phyloP scores from a whole-genome alignment of 768 basidiomycete genomes.

The Trametes meyenii region DNA sequence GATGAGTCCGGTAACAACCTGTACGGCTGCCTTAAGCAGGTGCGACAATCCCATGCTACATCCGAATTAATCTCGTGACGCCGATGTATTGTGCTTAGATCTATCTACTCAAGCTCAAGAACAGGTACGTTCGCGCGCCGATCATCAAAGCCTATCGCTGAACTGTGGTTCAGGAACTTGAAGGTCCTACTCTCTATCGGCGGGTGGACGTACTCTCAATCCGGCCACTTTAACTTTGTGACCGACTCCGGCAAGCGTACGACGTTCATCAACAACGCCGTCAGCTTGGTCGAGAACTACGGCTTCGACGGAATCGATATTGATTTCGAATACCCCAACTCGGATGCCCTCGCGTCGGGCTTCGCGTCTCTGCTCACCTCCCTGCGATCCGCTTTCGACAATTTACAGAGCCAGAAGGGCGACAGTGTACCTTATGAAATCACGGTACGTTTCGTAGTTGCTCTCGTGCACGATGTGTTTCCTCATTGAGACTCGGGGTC shows the following conservation, averaged over 20 bases:
- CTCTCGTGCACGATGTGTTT: too few relatives aligned
- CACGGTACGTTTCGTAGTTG: slow-evolving; percentile 38
- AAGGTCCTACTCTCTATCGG: slow-evolving; percentile 58
- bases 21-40: slow-evolving; percentile 82
- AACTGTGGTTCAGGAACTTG: slow-evolving; percentile 39
- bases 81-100: slow-evolving; percentile 28
- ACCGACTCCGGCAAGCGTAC: slow-evolving; percentile 51
- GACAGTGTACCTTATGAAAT: slow-evolving; percentile 62
- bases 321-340: slow-evolving; percentile 79
- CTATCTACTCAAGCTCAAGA: slow-evolving; percentile 60
- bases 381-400: slow-evolving; percentile 64
- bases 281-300: slow-evolving; percentile 69
- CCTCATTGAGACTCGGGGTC: neutral
- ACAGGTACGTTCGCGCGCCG: slow-evolving; percentile 39
- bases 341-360: slow-evolving; percentile 59
- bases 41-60: slow-evolving; percentile 31
- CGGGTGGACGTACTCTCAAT: slow-evolving; percentile 74
- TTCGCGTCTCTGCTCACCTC: slow-evolving; percentile 66
- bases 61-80: neutral
- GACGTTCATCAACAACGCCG: slow-evolving; percentile 62
- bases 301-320: slow-evolving; percentile 82
- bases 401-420: slow-evolving; percentile 59
- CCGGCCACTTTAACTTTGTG: slow-evolving; percentile 71
- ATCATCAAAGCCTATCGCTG: neutral
- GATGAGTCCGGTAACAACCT: slow-evolving; percentile 78